Base-by-base conservation (phyloP, 2,329 filamentous ascomycete species). In the Trichophyton simii region DNA sequence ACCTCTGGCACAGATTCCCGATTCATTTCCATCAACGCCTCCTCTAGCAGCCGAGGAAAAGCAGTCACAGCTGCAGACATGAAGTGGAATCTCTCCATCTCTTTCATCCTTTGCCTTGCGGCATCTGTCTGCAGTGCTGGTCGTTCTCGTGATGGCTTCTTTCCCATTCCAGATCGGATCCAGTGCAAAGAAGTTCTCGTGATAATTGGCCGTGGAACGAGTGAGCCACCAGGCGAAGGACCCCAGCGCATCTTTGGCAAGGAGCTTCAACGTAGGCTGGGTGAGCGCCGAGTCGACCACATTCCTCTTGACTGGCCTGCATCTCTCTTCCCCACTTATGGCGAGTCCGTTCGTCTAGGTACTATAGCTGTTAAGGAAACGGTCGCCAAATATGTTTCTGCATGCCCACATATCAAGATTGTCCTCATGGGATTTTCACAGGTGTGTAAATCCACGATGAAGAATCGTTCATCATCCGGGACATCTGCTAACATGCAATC, bases 351-450 rank as follows among this genome's bases (percentile, higher is more conserved):
- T 22, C 25, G 41, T 22, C 28, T 41, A 5, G 62, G 62, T n/a
- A 59, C 54, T 18, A 18, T 25, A 15, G 55, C 52, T 11, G 38
- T 60, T 18, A 63, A 60, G 11, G 55, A 38, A 15, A 54, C 57
- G 60, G 54, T 63, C 42, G 46, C 57, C 9, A 57, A 54, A 31
- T 62, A 62, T 28, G 60, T 59, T 44, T 22, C 38, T 25, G 9
- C 11, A 7, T 63, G 62, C 44, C 62, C 62, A 36, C 1, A 52
- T 0, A 59, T 54, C 44, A 63, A 63, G 15, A 54, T 63, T 57
- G 60, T 63, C 7, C 52, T 63, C 41, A 42, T 63, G 28, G 62
- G 62, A 44, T 63, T 60, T 31, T 63, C 62, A 6, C 62, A 63
- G 42, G 59, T 60, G 18, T n/a, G 59, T 60, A 36, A 7, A 55